phyloP scores from a whole-genome alignment of 1,284 basidiomycete genomes.

The Hypsizygus ulmarius region DNA sequence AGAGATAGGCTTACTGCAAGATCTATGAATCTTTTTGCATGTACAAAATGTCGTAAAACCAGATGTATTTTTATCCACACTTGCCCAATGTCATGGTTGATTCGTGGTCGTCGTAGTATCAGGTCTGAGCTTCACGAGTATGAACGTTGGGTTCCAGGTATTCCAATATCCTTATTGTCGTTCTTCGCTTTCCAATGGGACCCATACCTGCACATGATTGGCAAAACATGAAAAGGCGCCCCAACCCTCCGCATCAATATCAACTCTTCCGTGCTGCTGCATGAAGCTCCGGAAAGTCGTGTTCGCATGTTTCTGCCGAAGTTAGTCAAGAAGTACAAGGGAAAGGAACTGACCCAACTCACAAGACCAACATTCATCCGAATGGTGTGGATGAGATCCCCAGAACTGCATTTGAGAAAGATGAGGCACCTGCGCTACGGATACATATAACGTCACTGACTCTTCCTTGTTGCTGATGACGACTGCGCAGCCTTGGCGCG shows the following conservation, averaged over 20 bases:
- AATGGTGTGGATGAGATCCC: constrained; percentile 40
- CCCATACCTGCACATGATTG: constrained; percentile 59
- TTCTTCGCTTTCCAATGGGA: constrained; percentile 21
- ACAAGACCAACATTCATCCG: constrained; percentile 66
- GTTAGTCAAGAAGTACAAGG: constrained; percentile 5
- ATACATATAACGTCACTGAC: constrained; percentile 24
- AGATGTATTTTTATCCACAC: constrained; percentile 8
- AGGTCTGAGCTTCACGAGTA: background rate
- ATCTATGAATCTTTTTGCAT: constrained; percentile 5
- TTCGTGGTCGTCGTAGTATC: background rate
- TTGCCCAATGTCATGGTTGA: background rate
- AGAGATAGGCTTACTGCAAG: constrained; percentile 8
- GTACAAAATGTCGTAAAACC: background rate
- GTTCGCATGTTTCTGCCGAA: constrained; percentile 38
- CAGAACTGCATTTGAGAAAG: constrained; percentile 19
- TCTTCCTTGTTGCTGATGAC: constrained; percentile 61
- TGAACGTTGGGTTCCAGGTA: background rate
- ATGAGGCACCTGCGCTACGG: constrained; percentile 6
- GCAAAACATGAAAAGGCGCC: constrained; percentile 56
- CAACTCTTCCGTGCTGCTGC: constrained; percentile 39
- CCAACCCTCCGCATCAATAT: constrained; percentile 51
- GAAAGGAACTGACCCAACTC: constrained; percentile 25
- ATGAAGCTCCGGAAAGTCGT: constrained; percentile 47
- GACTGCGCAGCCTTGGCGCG: constrained; percentile 59
- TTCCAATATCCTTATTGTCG: background rate